Conservation (phyloP, 1,139 yeast genomes). For the Magnusiomyces sp. region DNA sequence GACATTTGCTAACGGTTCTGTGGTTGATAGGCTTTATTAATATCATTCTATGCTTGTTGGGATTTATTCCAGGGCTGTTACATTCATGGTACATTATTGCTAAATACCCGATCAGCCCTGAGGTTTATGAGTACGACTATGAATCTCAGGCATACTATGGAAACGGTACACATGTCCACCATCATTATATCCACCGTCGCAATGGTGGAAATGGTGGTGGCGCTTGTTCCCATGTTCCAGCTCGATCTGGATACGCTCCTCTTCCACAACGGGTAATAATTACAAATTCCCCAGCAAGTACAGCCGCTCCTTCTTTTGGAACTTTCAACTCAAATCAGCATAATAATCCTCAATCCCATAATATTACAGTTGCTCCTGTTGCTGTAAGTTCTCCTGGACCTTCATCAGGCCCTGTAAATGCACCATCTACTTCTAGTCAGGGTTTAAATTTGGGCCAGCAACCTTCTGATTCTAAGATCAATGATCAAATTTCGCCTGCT, state of each 20-base stretch:
- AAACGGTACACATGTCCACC: not conserved
- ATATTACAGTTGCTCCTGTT: not conserved
- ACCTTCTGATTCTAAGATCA: not conserved
- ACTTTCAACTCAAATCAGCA: not conserved
- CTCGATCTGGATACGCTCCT: not conserved
- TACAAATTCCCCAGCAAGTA: not conserved
- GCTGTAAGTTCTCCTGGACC: not conserved
- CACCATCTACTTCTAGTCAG: too few species aligned
- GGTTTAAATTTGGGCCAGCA: not conserved
- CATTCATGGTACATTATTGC: slow-evolving; percentile 40
- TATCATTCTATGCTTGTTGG: slow-evolving; percentile 63
- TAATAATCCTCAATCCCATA: not conserved
- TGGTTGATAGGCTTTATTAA: slow-evolving; percentile 47
- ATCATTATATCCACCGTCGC: not conserved
- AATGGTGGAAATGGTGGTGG: not conserved
- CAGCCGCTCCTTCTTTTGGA: not conserved
- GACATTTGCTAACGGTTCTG: slow-evolving; percentile 18
- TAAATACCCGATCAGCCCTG: slow-evolving; percentile 31
- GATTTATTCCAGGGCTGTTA: slow-evolving; percentile 66
- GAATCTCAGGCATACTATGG: slow-evolving; percentile 4
- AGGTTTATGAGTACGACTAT: slow-evolving; percentile 6
- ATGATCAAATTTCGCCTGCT: not conserved
- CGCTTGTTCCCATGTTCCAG: too few species aligned
- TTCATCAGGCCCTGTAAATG: not conserved
- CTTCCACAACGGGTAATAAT: not conserved